phyloP scores from a whole-genome alignment of 495 filamentous ascomycete species.

The Hypoxylon fragiforme region DNA sequence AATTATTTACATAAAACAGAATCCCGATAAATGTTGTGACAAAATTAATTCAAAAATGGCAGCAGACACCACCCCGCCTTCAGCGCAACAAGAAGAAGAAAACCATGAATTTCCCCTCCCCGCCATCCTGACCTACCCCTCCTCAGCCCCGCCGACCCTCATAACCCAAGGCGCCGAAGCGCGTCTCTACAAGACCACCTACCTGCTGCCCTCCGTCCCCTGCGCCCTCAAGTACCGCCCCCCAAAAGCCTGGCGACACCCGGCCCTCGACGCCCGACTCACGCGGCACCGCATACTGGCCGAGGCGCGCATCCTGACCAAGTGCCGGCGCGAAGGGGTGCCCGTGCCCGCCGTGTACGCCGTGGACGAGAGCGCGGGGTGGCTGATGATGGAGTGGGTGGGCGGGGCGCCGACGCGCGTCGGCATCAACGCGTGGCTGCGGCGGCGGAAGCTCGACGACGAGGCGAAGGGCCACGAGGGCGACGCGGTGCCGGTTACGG shows the following conservation, averaged over 20 bases:
- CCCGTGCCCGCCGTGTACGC: conserved; percentile 76
- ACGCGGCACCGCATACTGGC: conserved; percentile 83
- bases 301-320: conserved; percentile 82
- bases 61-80: conserved; percentile 19
- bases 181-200: conserved; percentile 84
- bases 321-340: conserved; percentile 74
- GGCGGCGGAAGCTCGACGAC: conserved; percentile 35
- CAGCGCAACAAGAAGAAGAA: conserved; percentile 2
- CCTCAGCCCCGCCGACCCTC: conserved; percentile 60
- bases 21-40: neutral
- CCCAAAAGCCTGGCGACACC: conserved; percentile 89
- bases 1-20: neutral
- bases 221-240: conserved; percentile 93
- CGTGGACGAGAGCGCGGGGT: conserved; percentile 72
- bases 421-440: conserved; percentile 67
- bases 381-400: conserved; percentile 92
- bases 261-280: conserved; percentile 82
- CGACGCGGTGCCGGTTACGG: conserved; percentile 42
- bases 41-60: conserved; percentile 17
- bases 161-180: conserved; percentile 94
- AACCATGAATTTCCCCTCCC: conserved; percentile 58
- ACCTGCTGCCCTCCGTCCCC: conserved; percentile 67
- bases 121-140: conserved; percentile 61
- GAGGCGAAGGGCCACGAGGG: conserved; percentile 31
- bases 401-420: conserved; percentile 70